A percentile compares a stretch with the other conserved stretches of the same genome.
Evolutionary conservation across 768 basidiomycete species (phyloP).

Genomic region (Amylocystis lapponica): DNA sequence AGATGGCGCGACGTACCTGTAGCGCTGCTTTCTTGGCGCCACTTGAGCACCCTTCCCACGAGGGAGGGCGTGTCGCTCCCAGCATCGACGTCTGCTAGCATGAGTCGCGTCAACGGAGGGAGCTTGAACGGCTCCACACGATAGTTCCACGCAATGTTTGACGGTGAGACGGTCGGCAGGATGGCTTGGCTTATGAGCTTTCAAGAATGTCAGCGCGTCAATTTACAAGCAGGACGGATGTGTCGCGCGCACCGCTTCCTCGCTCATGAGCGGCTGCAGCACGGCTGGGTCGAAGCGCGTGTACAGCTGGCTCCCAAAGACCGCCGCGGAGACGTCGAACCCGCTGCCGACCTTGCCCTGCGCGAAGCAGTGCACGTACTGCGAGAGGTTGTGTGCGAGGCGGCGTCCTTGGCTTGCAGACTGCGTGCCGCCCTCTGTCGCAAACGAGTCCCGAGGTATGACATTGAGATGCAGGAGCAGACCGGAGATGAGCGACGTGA

Average conservation of each 20-base stretch:
- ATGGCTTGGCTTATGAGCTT: constrained; percentile 29
- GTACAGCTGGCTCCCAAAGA: constrained; percentile 93
- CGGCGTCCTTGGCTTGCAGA: constrained; percentile 38
- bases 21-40: constrained; percentile 63
- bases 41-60: constrained; percentile 85
- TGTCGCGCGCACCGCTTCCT: constrained; percentile 43
- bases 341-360: constrained; percentile 98
- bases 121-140: constrained; percentile 65
- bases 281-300: constrained; percentile 77
- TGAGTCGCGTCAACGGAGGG: constrained; percentile 75
- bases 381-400: constrained; percentile 88
- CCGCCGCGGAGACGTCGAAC: constrained; percentile 92
- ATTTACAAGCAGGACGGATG: too few species aligned
- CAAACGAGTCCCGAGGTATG: constrained; percentile 47
- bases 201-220: too few species aligned
- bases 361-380: constrained; percentile 92
- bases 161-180: constrained; percentile 51
- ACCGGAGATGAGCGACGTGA: constrained; percentile 88
- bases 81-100: constrained; percentile 94
- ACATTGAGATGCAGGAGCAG: constrained; percentile 72
- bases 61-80: constrained; percentile 95
- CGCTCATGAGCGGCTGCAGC: constrained; percentile 58
- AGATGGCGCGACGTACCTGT: constrained; percentile 43
- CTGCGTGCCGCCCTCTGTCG: constrained; percentile 20
- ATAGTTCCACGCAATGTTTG: constrained; percentile 72